Percentiles rank a stretch among this genome's conserved stretches.
phyloP scores from a whole-genome alignment of 805 yeast species.

The Kuraishia ogatae region DNA sequence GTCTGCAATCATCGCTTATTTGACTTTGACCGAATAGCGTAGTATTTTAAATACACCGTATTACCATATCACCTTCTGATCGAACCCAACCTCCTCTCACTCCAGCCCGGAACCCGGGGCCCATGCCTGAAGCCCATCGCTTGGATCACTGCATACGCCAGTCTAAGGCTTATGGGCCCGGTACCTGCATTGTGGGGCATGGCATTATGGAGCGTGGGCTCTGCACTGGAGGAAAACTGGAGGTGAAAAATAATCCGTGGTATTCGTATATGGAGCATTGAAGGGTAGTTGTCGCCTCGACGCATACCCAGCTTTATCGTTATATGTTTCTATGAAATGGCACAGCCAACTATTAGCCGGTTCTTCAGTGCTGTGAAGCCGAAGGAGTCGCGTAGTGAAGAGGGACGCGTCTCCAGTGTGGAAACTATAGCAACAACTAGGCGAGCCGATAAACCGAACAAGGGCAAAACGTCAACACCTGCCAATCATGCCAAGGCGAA shows the following conservation, averaged over 20 bases:
- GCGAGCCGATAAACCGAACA: background rate
- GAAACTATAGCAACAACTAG: background rate
- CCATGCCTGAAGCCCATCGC: no score
- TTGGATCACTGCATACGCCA: background rate
- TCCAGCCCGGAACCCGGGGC: no score
- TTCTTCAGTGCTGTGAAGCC: conserved; percentile 3
- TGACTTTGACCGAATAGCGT: no score
- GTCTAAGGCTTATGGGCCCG: background rate
- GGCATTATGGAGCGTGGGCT: background rate
- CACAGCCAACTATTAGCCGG: conserved; percentile 6
- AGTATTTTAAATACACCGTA: no score
- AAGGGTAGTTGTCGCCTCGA: background rate
- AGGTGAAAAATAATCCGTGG: background rate
- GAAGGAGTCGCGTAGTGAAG: background rate
- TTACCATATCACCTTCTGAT: no score
- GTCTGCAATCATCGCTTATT: no score
- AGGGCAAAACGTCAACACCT: background rate
- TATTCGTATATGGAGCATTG: background rate
- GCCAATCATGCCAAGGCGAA: background rate
- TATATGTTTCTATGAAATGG: background rate
- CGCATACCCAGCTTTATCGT: background rate
- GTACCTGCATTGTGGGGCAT: background rate
- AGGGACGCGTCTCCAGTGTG: background rate
- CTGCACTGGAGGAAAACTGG: background rate
- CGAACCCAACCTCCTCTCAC: no score